Base-by-base conservation (phyloP, 352 stramenopile species). In the Peronospora tabacina region DNA sequence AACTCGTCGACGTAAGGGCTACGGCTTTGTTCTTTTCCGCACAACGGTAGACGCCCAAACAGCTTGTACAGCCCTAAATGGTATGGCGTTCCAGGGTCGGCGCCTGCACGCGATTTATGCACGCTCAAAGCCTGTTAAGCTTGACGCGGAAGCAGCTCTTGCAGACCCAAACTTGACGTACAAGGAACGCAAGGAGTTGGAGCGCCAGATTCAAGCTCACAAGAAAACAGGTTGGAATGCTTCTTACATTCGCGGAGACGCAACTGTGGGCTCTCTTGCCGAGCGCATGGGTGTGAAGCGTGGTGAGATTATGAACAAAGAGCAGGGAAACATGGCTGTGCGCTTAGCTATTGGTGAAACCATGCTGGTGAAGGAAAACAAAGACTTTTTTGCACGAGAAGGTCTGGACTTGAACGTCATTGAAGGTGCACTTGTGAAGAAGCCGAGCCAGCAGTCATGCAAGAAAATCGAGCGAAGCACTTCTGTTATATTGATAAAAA, bases 311-410 rank as follows among this genome's bases (percentile, higher is more conserved):
- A 72, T 98, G 49, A 87, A 96, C 66, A 85, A 96, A 12, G 89
- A 98, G 66, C 79, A 88, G 19, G 94, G 93, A 13, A 97, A 98
- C 71, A 96, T 98, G 71, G 96, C 96, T 12, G 96, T 99, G 35
- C 78, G 93, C n/a, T 71, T 99, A 41, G 96, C 97, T 32, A 87
- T 99, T 53, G 95, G 85, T 34, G 96, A 99, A 71, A 98, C 96
- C 17, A 94, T 98, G 58, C 80, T 99, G 13, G 90, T 99, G 36
- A 87, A 97, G 65, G 95, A 99, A 54, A 99, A 98, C 75, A 95
- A 97, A 57, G 72, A 97, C 38, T 99, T 98, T 57, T 98, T 99
- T 58, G 73, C 84, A 7, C 67, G 90, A 8, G 71, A 98, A 68
- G 94, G 94, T 30, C 82, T 99, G 22, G 87, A 98, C 54, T 68